Base-by-base conservation (phyloP, 2,329 filamentous ascomycete species). In the Fusarium miscanthi region DNA sequence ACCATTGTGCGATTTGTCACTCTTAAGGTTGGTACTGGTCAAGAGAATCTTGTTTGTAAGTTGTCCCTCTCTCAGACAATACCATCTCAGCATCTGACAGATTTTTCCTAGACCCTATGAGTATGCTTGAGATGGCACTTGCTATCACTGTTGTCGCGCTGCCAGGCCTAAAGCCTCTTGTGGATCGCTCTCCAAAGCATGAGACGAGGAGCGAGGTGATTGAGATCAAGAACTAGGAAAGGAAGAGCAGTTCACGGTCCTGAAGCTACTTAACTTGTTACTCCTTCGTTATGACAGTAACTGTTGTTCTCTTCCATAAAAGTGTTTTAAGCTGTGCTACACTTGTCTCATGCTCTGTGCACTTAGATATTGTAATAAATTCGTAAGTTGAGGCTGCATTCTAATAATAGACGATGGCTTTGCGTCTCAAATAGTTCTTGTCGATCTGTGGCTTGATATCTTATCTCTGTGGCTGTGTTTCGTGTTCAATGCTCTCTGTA, bases 31-130 rank as follows among this genome's bases (percentile, higher is more conserved):
- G 73, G 73, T 3, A 75, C 73, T 12, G 73, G 73, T 10, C 73
- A 75, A 13, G 63, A 51, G 51, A 75, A 75, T 30, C 73, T 75
- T 23, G 73, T 75, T 54, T 75, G 73, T 74, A 64, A 68, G 73
- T 74, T 6, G 10, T 1, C 6, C 19, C 1, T 10, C 3, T 16
- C 23, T 21, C 6, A 12, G 3, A 4, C 6, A 2, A 16, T 16
- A 6, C 2, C 42, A 4, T 16, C 5, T 3, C 2, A 8, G 12
- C 3, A 19, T 46, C 54, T 73, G 10, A 73, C 30, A 2, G 33
- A 21, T 13, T 1, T 1, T 7, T 6, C 6, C 0, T 11, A 75
- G 73, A 75, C n/a, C 73, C 73, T 19, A 69, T 75, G 4, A 75
- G 73, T 8, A 75, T 75, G 71, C 27, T 75, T 7, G 73, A 75